Evolutionary conservation across 2,329 filamentous ascomycete species (phyloP), one percentile per base, ranked within the genome.

Genomic region (Talaromyces verruculosus): DNA sequence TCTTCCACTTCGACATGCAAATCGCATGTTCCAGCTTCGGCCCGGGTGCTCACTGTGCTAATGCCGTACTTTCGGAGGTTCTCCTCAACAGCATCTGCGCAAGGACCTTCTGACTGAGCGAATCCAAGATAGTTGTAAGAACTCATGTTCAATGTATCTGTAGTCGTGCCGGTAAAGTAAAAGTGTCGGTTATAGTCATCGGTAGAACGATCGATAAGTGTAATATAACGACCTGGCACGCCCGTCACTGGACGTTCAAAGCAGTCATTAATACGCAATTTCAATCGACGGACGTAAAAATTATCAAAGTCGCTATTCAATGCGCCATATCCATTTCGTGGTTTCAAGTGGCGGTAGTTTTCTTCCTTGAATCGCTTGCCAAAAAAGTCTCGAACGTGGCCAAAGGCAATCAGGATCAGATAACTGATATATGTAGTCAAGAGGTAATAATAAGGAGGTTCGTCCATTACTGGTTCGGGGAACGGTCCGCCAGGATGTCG

Each of bases 61-160:
- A 98, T 87, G 49, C 94, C 93, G 74, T 96, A 95, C 75, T 90
- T 93, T 79, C 87, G 89, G 69, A 97, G 88, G 57, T 87, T 87
- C 57, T 93, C 90, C 81, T 99, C 95, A 3, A 94, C 92, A 15
- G 91, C 90, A 77, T 98, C 94, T 57, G 95, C 95, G 75, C 95
- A 99, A 47, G 95, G 94, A 11, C 95, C 95, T 71, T 98, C 93
- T 0, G 95, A 97, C 78, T 99, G 95, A 61, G 95, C 95, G 74
- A 99, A 99, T 51, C 95, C 95, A 28, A 99, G 91, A 77, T 99
- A 99, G 80, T 99, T 99, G 85, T 99, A 99, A 1, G 95, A 99
- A 82, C 94, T 97, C 90, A 99, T 91, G 81, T 99, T 99, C 73
- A 99, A 83, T 0, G 95, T 98, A 79, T 99, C 92, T 1, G 94